Evolutionary conservation across 2,329 filamentous ascomycete genomes (phyloP).

Genomic region (Fusarium dimerum): DNA sequence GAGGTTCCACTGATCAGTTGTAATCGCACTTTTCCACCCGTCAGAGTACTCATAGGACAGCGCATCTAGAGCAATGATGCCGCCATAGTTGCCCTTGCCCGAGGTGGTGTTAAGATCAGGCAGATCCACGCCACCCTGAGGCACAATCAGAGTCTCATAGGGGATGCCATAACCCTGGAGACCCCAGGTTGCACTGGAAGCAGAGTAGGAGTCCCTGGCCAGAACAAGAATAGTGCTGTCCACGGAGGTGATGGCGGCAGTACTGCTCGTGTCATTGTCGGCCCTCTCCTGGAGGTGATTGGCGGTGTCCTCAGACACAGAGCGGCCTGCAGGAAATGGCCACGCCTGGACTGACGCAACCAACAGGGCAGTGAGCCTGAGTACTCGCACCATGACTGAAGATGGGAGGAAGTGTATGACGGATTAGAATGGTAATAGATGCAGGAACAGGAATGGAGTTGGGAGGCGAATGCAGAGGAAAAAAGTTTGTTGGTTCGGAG

Average conservation of each 20-base stretch:
- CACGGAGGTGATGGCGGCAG: conserved; percentile 1
- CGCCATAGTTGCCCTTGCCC: conserved; percentile 12
- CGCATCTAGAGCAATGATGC: conserved; percentile 12
- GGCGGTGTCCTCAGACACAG: no score
- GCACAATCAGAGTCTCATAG: conserved; percentile 13
- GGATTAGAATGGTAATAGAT: no score
- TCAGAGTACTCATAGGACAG: conserved; percentile 13
- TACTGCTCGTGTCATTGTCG: no score
- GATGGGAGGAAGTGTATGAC: no score
- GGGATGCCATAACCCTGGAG: conserved; percentile 21
- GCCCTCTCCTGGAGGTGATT: no score
- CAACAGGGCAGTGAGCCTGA: background rate
- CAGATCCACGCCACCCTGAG: conserved; percentile 6
- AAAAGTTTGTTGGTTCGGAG: no score
- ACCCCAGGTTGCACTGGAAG: conserved; percentile 3
- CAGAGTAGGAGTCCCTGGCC: background rate
- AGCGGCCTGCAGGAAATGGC: no score
- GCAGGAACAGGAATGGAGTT: no score
- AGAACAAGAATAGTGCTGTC: conserved; percentile 10
- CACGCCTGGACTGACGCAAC: no score
- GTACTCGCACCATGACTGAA: background rate
- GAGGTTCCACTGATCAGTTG: conserved; percentile 9
- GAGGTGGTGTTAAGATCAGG: conserved; percentile 11
- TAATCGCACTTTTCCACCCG: conserved; percentile 17
- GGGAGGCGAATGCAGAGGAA: no score